Evolutionary conservation across 1,139 yeast species (phyloP).

Genomic region (Pichia sp.): DNA sequence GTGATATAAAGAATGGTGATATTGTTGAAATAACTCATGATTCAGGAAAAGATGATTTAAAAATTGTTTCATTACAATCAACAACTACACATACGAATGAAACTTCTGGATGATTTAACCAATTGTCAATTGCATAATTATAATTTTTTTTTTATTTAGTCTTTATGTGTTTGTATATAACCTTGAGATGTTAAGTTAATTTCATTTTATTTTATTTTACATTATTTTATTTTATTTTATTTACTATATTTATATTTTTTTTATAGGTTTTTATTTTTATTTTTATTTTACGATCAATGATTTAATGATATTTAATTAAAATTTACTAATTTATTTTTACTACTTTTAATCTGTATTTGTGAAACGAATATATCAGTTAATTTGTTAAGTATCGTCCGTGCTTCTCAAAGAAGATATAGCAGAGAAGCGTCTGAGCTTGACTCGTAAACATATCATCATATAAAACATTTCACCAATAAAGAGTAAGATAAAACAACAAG

Average conservation of each 20-base stretch:
- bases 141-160: not conserved
- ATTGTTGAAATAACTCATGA: slow-evolving; percentile 35
- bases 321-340: no score
- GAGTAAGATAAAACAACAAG: slow-evolving; percentile 1
- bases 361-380: slow-evolving; percentile 2
- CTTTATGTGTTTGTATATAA: not conserved
- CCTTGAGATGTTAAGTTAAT: no score
- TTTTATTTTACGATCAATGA: no score
- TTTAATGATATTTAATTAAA: no score
- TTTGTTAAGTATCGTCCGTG: slow-evolving; percentile 20
- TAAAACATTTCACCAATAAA: not conserved
- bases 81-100: no score
- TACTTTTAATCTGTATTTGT: no score
- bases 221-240: not conserved
- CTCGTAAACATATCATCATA: slow-evolving; percentile 20
- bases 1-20: slow-evolving; percentile 68
- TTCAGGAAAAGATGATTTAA: slow-evolving; percentile 8
- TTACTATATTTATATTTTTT: not conserved
- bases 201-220: not conserved
- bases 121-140: no score
- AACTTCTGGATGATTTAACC: no score
- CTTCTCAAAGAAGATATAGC: slow-evolving; percentile 18
- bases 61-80: not conserved
- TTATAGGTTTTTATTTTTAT: not conserved
- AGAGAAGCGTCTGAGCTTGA: slow-evolving; percentile 25